These are phyloP conservation scores for Penicillium digitatum DNA, from an alignment of 2,329 filamentous ascomycete genomes.

Conservation along the genomic window DNA sequence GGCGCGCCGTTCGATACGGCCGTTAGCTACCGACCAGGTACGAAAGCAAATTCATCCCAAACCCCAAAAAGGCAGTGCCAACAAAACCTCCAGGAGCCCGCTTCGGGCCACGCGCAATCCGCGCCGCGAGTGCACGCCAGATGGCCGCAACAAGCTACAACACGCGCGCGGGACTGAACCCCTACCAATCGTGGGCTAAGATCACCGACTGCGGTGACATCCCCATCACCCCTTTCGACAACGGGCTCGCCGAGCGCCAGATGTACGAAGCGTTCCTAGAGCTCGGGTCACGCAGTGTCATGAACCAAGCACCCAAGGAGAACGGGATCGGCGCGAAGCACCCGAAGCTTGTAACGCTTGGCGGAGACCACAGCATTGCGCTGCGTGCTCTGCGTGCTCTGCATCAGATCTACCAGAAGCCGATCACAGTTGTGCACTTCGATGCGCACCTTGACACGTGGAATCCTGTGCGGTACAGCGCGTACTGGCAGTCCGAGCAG, in stretches of 20 bases:
- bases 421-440: slow-evolving; percentile 69
- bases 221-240: slow-evolving; percentile 81
- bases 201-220: slow-evolving; percentile 90
- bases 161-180: slow-evolving; percentile 74
- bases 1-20: slow-evolving; percentile 72
- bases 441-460: slow-evolving; percentile 80
- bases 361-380: slow-evolving; percentile 69
- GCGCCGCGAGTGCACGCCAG: slow-evolving; percentile 76
- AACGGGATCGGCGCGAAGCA: slow-evolving; percentile 36
- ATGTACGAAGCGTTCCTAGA: slow-evolving; percentile 78
- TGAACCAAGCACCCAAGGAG: slow-evolving; percentile 28
- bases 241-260: slow-evolving; percentile 72
- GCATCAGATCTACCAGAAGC: slow-evolving; percentile 57
- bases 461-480: slow-evolving; percentile 74
- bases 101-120: slow-evolving; percentile 84
- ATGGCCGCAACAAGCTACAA: slow-evolving; percentile 79
- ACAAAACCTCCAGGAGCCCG: slow-evolving; percentile 53
- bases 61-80: neutral
- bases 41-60: slow-evolving; percentile 16
- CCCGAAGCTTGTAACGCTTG: slow-evolving; percentile 62
- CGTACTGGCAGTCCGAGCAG: slow-evolving; percentile 67
- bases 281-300: slow-evolving; percentile 52
- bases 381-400: slow-evolving; percentile 66
- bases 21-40: slow-evolving; percentile 65
- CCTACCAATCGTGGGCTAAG: slow-evolving; percentile 72